phyloP scores from a whole-genome alignment of 2,329 filamentous ascomycete species.

The Juglanconis sp. region DNA sequence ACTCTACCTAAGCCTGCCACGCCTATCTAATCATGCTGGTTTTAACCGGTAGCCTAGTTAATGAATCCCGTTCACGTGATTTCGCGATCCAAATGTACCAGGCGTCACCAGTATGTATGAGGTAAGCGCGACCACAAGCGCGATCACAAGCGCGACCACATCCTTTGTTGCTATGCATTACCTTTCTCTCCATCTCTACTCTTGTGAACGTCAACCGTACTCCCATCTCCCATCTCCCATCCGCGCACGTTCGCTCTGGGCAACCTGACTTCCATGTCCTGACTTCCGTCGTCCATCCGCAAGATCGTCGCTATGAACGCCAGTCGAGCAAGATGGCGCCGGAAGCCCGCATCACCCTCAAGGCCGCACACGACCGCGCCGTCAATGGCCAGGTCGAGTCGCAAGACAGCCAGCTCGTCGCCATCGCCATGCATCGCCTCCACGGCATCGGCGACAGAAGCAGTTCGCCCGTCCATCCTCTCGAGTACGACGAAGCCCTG shows the following conservation, averaged over 20 bases:
- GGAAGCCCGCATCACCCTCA: slow-evolving; percentile 23
- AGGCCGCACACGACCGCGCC: slow-evolving; percentile 26
- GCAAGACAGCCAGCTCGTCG: slow-evolving; percentile 43
- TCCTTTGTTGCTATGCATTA: too few species aligned
- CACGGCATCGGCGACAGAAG: slow-evolving; percentile 31
- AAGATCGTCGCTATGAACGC: slow-evolving; percentile 10
- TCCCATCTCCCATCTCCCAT: not conserved
- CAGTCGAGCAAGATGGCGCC: slow-evolving; percentile 13
- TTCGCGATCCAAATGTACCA: slow-evolving; percentile 7
- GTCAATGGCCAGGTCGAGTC: slow-evolving; percentile 34
- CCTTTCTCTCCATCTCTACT: too few species aligned
- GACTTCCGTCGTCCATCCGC: not conserved
- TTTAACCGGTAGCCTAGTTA: too few species aligned
- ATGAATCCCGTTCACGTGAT: slow-evolving; percentile 1
- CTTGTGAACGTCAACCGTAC: not conserved
- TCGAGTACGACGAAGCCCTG: not conserved
- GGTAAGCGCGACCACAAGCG: slow-evolving; percentile 3
- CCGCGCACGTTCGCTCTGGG: not conserved
- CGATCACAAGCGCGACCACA: too few species aligned
- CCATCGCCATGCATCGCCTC: slow-evolving; percentile 35
- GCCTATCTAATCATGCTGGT: too few species aligned
- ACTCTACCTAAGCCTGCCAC: too few species aligned
- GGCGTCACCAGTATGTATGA: not conserved
- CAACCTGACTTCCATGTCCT: not conserved
- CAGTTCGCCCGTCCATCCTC: slow-evolving; percentile 11